Conservation (phyloP, 2,329 filamentous ascomycete species). For the Drechslerella coelobrocha region DNA sequence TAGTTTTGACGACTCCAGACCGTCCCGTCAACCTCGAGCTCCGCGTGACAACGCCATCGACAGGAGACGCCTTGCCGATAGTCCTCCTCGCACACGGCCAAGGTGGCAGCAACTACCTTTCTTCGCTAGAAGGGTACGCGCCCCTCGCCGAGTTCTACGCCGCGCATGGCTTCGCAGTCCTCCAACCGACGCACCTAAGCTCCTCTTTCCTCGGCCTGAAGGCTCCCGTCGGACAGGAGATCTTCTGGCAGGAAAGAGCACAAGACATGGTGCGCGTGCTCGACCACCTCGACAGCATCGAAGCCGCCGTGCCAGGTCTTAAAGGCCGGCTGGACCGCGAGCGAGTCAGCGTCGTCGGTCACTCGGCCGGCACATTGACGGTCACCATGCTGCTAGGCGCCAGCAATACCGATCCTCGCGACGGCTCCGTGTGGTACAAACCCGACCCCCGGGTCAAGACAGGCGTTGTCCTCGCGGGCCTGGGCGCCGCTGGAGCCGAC, state of each 20-base stretch:
- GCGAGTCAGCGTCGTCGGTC: slow-evolving; percentile 58
- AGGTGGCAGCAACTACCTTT: slow-evolving; percentile 58
- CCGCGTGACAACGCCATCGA: slow-evolving; percentile 57
- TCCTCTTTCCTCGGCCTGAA: slow-evolving; percentile 56
- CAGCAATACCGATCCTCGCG: slow-evolving; percentile 56
- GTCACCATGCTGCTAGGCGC: slow-evolving; percentile 58
- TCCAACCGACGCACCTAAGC: slow-evolving; percentile 60
- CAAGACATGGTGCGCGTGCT: slow-evolving; percentile 59
- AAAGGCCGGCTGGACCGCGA: slow-evolving; percentile 57
- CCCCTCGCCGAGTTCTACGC: slow-evolving; percentile 60
- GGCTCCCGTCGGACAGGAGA: slow-evolving; percentile 51
- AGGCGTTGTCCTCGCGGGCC: slow-evolving; percentile 57
- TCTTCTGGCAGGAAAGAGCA: slow-evolving; percentile 57
- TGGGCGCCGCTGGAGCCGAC: slow-evolving; percentile 56
- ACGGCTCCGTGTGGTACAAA: slow-evolving; percentile 50
- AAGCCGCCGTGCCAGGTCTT: slow-evolving; percentile 56
- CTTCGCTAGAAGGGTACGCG: slow-evolving; percentile 60
- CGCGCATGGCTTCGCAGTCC: slow-evolving; percentile 60
- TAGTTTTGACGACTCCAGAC: slow-evolving; percentile 50
- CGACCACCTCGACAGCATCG: slow-evolving; percentile 58
- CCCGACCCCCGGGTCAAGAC: slow-evolving; percentile 58
- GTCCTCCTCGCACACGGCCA: slow-evolving; percentile 60
- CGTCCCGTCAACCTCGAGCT: slow-evolving; percentile 56
- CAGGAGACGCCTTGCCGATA: slow-evolving; percentile 57
- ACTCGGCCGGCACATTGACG: slow-evolving; percentile 59